Evolutionary conservation across 805 yeast species (phyloP), one percentile per base, ranked within the genome.

Genomic region (Yarrowia phangngaensis): DNA sequence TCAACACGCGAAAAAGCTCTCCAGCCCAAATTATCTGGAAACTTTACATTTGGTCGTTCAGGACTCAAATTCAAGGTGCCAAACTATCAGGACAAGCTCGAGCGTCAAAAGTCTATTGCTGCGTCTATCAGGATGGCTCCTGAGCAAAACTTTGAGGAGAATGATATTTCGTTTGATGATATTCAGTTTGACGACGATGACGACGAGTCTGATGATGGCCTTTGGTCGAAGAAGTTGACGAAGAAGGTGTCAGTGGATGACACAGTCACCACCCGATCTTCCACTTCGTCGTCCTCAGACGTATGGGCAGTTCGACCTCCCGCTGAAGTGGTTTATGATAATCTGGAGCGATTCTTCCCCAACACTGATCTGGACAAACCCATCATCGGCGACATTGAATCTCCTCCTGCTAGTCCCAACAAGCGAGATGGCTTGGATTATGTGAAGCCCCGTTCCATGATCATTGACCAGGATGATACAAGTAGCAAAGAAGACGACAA

Each of bases 331-430:
- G 82, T 92, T 22, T 92, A 89, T 62, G 86, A 87, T 50, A 89
- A 92, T 58, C 74, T 92, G 54, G 99, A 92, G 56, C 77, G 78
- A 59, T 92, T 84, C 62, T 92, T 92, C 71, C 98, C 98, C 0
- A 75, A 84, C 57, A 80, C 97, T 0, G 90, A 90, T 64, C 72
- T 92, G 53, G 99, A 92, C 62, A 84, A 82, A 58, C 95, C 97
- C 2, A 86, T 92, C 24, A 76, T 90, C 17, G 95, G 84, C 55
- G 79, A 83, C 2, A 73, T 73, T 0, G 62, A 68, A 3, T 66
- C 77, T 11, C 59, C 59, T 2, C 53, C 57, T 3, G n/a, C 45
- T 13, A 22, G 29, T 17, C 45, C 45, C 6, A 32, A 38, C 43
- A 38, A 38, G 32, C 45, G 45, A 6, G 45, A 38, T 6, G 27